These are phyloP conservation scores for Corymbia citriodora DNA, from an alignment of 441 rosid species.

Conservation along the genomic window DNA sequence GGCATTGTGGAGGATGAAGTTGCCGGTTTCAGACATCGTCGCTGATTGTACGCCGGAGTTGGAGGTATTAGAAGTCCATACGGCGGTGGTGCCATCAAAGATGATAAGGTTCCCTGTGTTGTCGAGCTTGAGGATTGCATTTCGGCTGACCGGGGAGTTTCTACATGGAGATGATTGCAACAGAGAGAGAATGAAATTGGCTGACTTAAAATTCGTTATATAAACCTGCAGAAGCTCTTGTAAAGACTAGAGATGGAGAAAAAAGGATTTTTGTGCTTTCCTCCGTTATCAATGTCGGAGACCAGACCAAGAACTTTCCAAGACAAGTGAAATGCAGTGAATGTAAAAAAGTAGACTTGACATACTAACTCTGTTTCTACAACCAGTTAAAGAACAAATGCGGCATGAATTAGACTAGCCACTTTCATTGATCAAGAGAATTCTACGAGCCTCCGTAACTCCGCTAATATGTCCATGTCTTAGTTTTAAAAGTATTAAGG, in stretches of 20 bases:
- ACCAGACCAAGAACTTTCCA: background rate
- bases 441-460: background rate
- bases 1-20: constrained; percentile 49
- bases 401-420: background rate
- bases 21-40: constrained; percentile 72
- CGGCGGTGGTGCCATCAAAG: constrained; percentile 29
- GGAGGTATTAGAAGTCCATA: constrained; percentile 84
- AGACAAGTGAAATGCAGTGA: background rate
- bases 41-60: constrained; percentile 38
- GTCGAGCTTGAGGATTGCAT: constrained; percentile 67
- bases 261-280: background rate
- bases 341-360: background rate
- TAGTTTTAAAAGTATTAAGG: background rate
- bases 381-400: background rate
- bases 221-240: constrained; percentile 34
- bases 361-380: background rate
- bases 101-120: constrained; percentile 71
- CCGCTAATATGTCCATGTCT: background rate
- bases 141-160: constrained; percentile 65
- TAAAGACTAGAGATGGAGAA: constrained; percentile 21
- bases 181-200: constrained; percentile 14
- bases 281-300: background rate
- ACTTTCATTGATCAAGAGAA: background rate
- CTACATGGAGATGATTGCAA: constrained; percentile 43
- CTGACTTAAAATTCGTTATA: constrained; percentile 18